A percentile compares a stretch with the other conserved stretches of the same genome.
Conservation (phyloP, 306 rosid genomes). For the Dalbergia oliveri region DNA sequence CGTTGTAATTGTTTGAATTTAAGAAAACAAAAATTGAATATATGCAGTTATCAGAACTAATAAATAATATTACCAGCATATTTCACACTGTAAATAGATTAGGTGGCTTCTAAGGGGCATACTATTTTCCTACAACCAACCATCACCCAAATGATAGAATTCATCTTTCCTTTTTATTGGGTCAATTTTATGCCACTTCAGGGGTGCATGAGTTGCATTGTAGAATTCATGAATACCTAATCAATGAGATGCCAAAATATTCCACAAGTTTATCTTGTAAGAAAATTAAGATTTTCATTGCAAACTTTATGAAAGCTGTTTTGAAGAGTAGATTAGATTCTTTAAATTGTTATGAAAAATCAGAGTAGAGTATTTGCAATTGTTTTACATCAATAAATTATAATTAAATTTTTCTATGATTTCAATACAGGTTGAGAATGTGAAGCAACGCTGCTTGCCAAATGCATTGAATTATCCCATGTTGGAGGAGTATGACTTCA, state of each 20-base stretch:
- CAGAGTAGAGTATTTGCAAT: conserved; percentile 33
- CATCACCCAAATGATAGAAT: not conserved
- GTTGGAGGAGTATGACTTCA: conserved; percentile 98
- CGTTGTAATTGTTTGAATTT: not conserved
- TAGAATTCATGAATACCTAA: not conserved
- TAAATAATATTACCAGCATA: conserved; percentile 1
- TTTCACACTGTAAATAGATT: not conserved
- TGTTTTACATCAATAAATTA: conserved; percentile 27
- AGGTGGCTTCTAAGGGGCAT: not conserved
- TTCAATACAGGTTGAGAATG: conserved; percentile 87
- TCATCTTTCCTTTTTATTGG: not conserved
- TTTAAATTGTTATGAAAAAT: conserved; percentile 22
- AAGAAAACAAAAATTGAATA: conserved; percentile 10
- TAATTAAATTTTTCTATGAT: conserved; percentile 14
- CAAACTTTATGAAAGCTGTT: conserved; percentile 5
- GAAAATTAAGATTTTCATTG: conserved; percentile 13
- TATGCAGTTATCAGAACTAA: not conserved
- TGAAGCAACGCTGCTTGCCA: conserved; percentile 95
- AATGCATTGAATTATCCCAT: conserved; percentile 94
- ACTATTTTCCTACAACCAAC: not conserved
- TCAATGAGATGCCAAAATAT: not conserved
- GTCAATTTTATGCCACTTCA: not conserved
- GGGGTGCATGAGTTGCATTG: not conserved
- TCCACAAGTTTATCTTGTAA: conserved; percentile 22
- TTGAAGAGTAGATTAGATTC: conserved; percentile 23